Conservation (phyloP, 176 grass and related monocot species). For the Canna indica region DNA sequence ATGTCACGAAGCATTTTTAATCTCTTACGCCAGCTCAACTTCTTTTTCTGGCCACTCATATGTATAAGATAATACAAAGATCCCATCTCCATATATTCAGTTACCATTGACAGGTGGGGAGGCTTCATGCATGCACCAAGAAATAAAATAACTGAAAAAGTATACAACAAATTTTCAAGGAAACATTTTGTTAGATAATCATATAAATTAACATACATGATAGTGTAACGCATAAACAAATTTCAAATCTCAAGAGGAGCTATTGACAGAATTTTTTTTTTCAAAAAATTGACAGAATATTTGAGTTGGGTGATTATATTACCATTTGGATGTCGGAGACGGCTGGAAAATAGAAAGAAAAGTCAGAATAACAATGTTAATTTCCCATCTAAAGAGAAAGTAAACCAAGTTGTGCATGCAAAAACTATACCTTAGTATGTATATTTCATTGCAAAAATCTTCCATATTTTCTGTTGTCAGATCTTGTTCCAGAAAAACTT, state of each 20-base stretch:
- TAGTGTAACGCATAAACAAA: background rate
- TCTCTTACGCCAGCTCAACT: constrained; percentile 95
- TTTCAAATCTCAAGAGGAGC: constrained; percentile 1
- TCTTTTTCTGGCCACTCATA: constrained; percentile 98
- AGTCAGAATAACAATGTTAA: constrained; percentile 18
- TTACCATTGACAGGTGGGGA: constrained; percentile 96
- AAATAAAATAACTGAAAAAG: constrained; percentile 91
- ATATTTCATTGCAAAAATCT: constrained; percentile 99
- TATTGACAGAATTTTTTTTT: constrained; percentile 8
- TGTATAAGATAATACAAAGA: constrained; percentile 98
- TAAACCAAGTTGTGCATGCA: background rate
- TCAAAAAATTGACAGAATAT: constrained; percentile 12
- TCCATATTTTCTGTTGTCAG: constrained; percentile 99
- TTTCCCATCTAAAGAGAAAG: background rate
- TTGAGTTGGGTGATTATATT: constrained; percentile 28
- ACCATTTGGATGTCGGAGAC: constrained; percentile 98
- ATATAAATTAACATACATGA: no score
- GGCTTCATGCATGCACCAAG: constrained; percentile 98
- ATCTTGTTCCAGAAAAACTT: constrained; percentile 99
- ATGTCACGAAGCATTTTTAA: constrained; percentile 98
- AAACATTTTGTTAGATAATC: no score
- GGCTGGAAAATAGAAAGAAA: constrained; percentile 52
- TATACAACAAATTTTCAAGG: constrained; percentile 13
- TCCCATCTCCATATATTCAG: constrained; percentile 99
- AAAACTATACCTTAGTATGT: constrained; percentile 64